Conservation (phyloP, 2,329 filamentous ascomycete genomes). For the Diaporthe sp. region DNA sequence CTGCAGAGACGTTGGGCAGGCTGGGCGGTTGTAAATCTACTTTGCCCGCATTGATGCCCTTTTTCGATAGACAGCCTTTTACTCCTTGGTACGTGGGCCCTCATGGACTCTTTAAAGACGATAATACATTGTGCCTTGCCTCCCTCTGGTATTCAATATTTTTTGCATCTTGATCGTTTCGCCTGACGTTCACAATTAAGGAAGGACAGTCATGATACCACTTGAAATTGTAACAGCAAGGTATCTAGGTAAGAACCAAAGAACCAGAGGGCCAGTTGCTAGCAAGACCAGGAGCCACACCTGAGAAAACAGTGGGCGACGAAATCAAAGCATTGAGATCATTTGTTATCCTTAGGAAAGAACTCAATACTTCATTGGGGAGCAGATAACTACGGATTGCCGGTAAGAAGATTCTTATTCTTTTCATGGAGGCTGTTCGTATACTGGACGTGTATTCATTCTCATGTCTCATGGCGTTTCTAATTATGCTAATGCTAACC, state of each 20-base stretch:
- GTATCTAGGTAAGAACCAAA: not conserved
- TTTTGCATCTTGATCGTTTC: not conserved
- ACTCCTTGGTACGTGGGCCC: not conserved
- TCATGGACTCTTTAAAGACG: not conserved
- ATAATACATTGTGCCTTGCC: not conserved
- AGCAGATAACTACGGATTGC: not conserved
- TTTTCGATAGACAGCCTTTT: not conserved
- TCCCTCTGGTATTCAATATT: too few species aligned
- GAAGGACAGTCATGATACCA: too few species aligned
- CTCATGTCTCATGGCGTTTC: slow-evolving; percentile 4
- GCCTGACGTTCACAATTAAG: too few species aligned
- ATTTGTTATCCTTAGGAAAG: not conserved
- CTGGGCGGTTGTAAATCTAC: too few species aligned
- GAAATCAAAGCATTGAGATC: too few species aligned
- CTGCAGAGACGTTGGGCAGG: not conserved
- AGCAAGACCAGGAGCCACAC: not conserved
- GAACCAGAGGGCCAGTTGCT: not conserved
- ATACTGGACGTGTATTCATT: not conserved
- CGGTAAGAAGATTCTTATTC: not conserved
- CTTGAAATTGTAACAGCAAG: not conserved
- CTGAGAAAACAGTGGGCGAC: not conserved
- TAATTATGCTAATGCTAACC: slow-evolving; percentile 11
- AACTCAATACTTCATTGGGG: too few species aligned
- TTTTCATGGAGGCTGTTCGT: not conserved
- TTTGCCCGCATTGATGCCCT: not conserved